Evolutionary conservation across 2,329 filamentous ascomycete genomes (phyloP), one percentile per base, ranked within the genome.

Genomic region (Acephala macrosclerotiorum): DNA sequence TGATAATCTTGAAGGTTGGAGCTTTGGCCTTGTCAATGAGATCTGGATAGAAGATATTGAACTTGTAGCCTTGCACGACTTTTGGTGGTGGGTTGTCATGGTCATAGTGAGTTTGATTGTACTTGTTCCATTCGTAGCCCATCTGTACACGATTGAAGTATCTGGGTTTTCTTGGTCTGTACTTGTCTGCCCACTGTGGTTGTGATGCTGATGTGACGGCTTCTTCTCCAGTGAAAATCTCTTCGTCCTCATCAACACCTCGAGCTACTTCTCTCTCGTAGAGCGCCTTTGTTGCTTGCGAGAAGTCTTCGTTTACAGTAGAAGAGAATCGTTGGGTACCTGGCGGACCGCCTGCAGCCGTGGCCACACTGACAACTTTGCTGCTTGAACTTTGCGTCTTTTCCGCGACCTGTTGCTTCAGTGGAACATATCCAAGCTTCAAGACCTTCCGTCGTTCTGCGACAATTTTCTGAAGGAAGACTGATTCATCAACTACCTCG

Each of bases 121-220:
- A 99, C 80, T 99, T 99, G 84, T 99, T 99, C 96, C 96, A 99
- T 79, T 99, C 96, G 79, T 98, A 99, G 61, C 96, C 96, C 92
- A 97, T 97, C 79, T 97, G 94, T 56, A 98, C 94, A 47, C 96
- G 91, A 77, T 98, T 98, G 85, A 99, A 99, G 80, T 97, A 98
- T 66, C 91, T 89, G 14, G 96, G 96, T 80, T 98, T 99, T 69
- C 96, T 88, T 8, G 95, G 94, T 45, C 91, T 88, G 78, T 97
- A 91, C 79, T 95, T 94, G 76, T 89, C 88, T 6, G 91, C 89
- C 94, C 94, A 97, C 70, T 89, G 87, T 3, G 93, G 90, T 70
- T 88, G 88, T 2, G 85, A 81, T 5, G 81, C 80, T 11, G 86
- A 87, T 36, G 85, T 81, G 29, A 97, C 89, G 47, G 90, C 85